Evolutionary conservation across 2,329 filamentous ascomycete species (phyloP).

Genomic region (Coniochaeta pulveracea): DNA sequence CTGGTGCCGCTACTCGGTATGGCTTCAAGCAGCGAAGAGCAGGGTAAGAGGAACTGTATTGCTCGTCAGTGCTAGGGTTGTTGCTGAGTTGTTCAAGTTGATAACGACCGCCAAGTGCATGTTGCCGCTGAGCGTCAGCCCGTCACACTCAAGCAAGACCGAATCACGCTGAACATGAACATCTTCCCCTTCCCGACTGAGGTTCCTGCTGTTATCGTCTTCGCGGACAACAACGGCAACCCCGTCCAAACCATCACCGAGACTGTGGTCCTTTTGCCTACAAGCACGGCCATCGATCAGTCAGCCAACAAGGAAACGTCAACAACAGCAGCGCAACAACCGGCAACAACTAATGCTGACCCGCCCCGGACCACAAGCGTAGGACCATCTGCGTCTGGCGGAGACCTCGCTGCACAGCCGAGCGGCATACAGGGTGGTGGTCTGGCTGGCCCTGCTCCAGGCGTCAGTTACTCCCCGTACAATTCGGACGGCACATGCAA

Average conservation of each 20-base stretch:
- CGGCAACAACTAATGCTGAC: not conserved
- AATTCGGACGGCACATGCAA: constrained; percentile 53
- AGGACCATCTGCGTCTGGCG: not conserved
- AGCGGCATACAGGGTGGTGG: too few relatives aligned
- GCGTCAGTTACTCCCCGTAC: constrained; percentile 38
- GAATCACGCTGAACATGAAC: constrained; percentile 23
- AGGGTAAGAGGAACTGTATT: too few relatives aligned
- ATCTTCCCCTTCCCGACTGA: constrained; percentile 26
- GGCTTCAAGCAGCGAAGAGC: too few relatives aligned
- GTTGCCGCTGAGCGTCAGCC: too few relatives aligned
- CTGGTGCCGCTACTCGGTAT: too few relatives aligned
- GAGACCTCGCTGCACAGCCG: not conserved
- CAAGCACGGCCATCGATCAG: not conserved
- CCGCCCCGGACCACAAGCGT: not conserved
- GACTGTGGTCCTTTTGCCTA: constrained; percentile 17
- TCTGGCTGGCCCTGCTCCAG: too few relatives aligned
- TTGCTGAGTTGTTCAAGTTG: too few relatives aligned
- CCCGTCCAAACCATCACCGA: constrained; percentile 31
- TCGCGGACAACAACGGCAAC: constrained; percentile 46
- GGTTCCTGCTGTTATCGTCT: constrained; percentile 40
- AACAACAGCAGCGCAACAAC: not conserved
- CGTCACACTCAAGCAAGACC: constrained; percentile 10
- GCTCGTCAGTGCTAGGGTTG: too few relatives aligned
- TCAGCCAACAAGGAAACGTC: not conserved
- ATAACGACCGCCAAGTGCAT: too few relatives aligned